Conservation (phyloP, 306 rosid species). For the Vigna angularis region DNA sequence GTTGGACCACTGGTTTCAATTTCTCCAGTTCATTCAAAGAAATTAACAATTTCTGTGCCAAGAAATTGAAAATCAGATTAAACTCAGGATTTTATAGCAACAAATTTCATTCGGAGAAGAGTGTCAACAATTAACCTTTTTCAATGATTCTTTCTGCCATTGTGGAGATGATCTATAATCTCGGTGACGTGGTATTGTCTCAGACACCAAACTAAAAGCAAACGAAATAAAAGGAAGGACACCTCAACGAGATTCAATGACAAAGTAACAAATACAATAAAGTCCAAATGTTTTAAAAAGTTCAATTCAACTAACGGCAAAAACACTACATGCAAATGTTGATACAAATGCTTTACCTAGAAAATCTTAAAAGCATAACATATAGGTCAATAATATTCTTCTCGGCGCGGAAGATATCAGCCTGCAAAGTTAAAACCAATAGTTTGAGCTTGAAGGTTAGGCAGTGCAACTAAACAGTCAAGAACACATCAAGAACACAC, state of each 20-base stretch:
- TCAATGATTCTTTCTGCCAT: slow-evolving; percentile 65
- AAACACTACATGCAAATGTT: slow-evolving; percentile 6
- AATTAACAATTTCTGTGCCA: slow-evolving; percentile 65
- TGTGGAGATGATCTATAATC: slow-evolving; percentile 68
- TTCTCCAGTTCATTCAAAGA: slow-evolving; percentile 84
- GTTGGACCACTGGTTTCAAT: slow-evolving; percentile 83
- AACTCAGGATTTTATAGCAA: not conserved
- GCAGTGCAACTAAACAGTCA: slow-evolving; percentile 31
- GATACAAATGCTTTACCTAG: slow-evolving; percentile 63
- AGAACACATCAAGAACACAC: slow-evolving; percentile 7
- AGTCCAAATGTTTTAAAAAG: slow-evolving; percentile 15
- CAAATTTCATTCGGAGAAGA: slow-evolving; percentile 14
- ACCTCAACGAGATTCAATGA: slow-evolving; percentile 26
- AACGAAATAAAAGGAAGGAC: slow-evolving; percentile 38
- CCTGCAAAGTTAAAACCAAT: slow-evolving; percentile 62
- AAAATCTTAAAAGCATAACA: slow-evolving; percentile 90
- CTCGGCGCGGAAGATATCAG: slow-evolving; percentile 90
- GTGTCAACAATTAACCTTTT: slow-evolving; percentile 57
- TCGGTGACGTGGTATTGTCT: slow-evolving; percentile 86
- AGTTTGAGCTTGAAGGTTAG: slow-evolving; percentile 25
- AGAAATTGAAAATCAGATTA: slow-evolving; percentile 41
- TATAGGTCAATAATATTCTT: slow-evolving; percentile 86
- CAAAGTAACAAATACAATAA: slow-evolving; percentile 36
- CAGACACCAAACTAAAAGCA: slow-evolving; percentile 74
- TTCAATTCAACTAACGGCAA: slow-evolving; percentile 18